Evolutionary conservation across 2,329 filamentous ascomycete species (phyloP).

Genomic region (Xylariaceae sp.): DNA sequence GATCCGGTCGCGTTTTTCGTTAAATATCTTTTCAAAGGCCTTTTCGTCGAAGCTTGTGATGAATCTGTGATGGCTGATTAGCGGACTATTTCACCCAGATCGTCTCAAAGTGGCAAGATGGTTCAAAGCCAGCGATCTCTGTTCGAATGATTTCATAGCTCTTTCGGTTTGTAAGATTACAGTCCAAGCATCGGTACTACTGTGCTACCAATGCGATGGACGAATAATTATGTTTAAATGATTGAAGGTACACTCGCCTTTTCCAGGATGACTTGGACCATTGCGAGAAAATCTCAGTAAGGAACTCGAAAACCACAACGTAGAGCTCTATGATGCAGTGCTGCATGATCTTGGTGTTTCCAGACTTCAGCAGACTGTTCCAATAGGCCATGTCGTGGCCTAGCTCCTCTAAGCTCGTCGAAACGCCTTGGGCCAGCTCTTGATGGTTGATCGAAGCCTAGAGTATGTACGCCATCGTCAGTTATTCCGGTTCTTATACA

Average conservation of each 20-base stretch:
- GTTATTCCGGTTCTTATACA: no score
- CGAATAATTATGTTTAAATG: no score
- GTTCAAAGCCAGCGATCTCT: no score
- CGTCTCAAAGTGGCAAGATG: background rate
- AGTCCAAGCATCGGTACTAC: no score
- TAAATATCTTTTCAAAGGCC: conserved; percentile 1
- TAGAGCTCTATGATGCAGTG: conserved; percentile 6
- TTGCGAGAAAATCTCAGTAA: conserved; percentile 5
- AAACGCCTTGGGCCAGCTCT: conserved; percentile 3
- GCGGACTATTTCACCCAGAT: background rate
- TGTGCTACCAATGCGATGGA: no score
- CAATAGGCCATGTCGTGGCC: conserved; percentile 4
- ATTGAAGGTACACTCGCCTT: background rate
- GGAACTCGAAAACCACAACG: conserved; percentile 7
- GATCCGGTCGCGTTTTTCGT: conserved; percentile 1
- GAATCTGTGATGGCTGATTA: background rate
- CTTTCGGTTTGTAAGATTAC: no score
- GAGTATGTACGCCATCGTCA: background rate
- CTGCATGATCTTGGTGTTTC: background rate
- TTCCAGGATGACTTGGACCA: conserved; percentile 7
- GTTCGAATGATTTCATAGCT: no score
- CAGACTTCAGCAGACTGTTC: conserved; percentile 2
- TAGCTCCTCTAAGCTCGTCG: conserved; percentile 1
- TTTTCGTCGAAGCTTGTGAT: conserved; percentile 4
- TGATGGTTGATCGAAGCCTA: conserved; percentile 4